phyloP scores from a whole-genome alignment of 2,329 filamentous ascomycete genomes.

The Rutstroemia sp. region DNA sequence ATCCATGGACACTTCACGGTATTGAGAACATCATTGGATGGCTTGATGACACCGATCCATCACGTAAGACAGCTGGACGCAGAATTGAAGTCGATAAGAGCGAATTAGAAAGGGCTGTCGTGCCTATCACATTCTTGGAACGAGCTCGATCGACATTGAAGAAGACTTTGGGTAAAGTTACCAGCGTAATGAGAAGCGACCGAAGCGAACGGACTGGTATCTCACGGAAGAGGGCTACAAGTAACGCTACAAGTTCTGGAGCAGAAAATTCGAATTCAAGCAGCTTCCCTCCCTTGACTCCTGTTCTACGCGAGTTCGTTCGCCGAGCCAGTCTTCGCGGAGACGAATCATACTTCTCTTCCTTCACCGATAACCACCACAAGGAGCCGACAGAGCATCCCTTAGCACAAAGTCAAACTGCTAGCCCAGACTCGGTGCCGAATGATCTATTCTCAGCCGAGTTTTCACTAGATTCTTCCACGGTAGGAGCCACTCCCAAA shows the following conservation, averaged over 20 bases:
- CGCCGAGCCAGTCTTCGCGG: conserved; percentile 50
- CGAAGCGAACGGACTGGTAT: conserved; percentile 43
- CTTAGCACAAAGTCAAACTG: conserved; percentile 65
- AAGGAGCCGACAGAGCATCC: conserved; percentile 57
- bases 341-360: conserved; percentile 48
- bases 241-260: conserved; percentile 58
- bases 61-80: conserved; percentile 66
- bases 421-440: conserved; percentile 47
- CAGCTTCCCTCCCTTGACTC: conserved; percentile 32
- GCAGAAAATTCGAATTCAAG: conserved; percentile 42
- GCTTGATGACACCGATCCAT: conserved; percentile 92
- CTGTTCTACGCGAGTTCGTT: conserved; percentile 28
- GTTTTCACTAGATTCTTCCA: conserved; percentile 34
- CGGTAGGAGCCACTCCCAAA: conserved; percentile 31
- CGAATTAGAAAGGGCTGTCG: conserved; percentile 84
- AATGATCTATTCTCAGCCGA: conserved; percentile 25
- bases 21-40: conserved; percentile 68
- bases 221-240: conserved; percentile 45
- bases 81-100: conserved; percentile 88
- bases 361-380: conserved; percentile 28
- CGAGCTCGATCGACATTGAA: conserved; percentile 73
- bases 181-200: conserved; percentile 37
- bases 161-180: conserved; percentile 57
- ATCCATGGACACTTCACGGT: conserved; percentile 81
- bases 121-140: conserved; percentile 81